Conservation (phyloP, 192 early-diverging fungal species). For the Mortierella claussenii region DNA sequence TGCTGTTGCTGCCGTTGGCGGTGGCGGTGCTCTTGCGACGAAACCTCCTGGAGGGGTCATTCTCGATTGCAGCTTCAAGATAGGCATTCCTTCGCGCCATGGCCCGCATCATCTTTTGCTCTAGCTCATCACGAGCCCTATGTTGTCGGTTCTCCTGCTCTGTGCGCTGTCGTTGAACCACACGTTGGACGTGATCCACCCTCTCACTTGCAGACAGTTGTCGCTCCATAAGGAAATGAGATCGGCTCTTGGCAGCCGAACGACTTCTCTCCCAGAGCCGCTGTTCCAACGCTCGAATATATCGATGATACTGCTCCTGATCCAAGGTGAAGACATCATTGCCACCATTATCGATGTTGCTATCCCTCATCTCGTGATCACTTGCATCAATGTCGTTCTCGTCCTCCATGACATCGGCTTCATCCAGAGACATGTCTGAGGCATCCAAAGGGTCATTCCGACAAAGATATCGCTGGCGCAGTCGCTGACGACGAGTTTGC, state of each 20-base stretch:
- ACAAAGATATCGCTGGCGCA: background rate
- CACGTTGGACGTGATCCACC: conserved; percentile 29
- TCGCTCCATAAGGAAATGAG: conserved; percentile 33
- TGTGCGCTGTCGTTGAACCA: conserved; percentile 26
- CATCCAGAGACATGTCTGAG: conserved; percentile 35
- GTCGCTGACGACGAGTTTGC: conserved; percentile 36
- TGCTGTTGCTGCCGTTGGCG: background rate
- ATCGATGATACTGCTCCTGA: conserved; percentile 18
- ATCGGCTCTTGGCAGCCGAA: conserved; percentile 39
- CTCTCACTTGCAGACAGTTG: conserved; percentile 25
- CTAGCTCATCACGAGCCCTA: conserved; percentile 33
- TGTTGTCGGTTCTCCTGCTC: conserved; percentile 35
- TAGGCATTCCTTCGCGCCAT: conserved; percentile 40
- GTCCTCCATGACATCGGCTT: conserved; percentile 16
- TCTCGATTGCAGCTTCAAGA: conserved; percentile 48
- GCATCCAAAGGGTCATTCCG: conserved; percentile 8
- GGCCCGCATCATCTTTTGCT: conserved; percentile 48
- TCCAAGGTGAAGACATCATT: conserved; percentile 7
- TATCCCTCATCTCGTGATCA: too few relatives aligned
- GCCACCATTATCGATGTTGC: background rate
- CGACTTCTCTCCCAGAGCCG: conserved; percentile 22
- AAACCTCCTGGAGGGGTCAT: conserved; percentile 47
- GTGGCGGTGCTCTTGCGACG: conserved; percentile 9
- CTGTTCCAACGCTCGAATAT: conserved; percentile 40
- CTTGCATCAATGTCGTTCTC: background rate